Evolutionary conservation across 2,329 filamentous ascomycete species (phyloP).

Genomic region (Botrytis hyacinthi): DNA sequence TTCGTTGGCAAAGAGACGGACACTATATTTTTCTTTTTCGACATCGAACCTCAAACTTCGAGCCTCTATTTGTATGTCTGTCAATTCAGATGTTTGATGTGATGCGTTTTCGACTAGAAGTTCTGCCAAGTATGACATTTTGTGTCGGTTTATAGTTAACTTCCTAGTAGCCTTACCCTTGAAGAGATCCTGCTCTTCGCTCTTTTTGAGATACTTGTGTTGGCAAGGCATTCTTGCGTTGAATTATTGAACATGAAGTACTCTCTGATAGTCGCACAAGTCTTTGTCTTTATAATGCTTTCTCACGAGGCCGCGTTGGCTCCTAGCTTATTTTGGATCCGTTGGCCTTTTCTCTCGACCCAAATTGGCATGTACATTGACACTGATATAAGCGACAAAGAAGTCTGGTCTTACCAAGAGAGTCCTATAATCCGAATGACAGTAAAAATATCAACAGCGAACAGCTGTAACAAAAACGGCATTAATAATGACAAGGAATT

Average conservation of each 20-base stretch:
- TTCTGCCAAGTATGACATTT: neutral
- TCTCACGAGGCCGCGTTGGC: neutral
- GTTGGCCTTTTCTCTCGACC: neutral
- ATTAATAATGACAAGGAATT: neutral
- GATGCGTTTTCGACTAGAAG: neutral
- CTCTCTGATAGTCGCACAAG: neutral
- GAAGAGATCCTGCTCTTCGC: neutral
- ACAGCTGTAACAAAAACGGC: neutral
- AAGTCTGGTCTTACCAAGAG: neutral
- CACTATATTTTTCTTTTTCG: neutral
- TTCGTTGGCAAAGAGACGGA: neutral
- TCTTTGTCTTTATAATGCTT: neutral
- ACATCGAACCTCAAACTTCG: neutral
- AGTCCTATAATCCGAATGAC: neutral
- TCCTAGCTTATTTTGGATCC: neutral
- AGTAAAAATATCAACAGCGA: neutral
- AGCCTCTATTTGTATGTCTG: neutral
- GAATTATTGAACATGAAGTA: neutral
- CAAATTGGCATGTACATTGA: neutral
- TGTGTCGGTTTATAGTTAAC: neutral
- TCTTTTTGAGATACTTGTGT: neutral
- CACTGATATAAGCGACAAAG: neutral
- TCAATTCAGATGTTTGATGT: accelerated
- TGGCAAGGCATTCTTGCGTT: neutral
- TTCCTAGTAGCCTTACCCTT: neutral